Percentiles rank a stretch among this genome's conserved stretches.
Evolutionary conservation across 306 rosid genomes (phyloP).

Genomic region (Ormosia semicastrata): DNA sequence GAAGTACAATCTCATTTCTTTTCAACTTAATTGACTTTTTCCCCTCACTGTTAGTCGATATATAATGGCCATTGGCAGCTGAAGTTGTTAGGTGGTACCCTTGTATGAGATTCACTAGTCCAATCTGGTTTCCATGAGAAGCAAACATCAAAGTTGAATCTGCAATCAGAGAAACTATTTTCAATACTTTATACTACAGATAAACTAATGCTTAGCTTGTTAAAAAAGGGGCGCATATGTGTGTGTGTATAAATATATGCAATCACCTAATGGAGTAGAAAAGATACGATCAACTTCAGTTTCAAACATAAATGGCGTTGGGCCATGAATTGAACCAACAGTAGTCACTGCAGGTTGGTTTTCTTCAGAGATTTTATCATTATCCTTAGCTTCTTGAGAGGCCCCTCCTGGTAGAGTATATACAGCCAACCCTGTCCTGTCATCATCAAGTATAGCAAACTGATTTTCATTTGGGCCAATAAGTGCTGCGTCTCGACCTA

Average conservation of each 20-base stretch:
- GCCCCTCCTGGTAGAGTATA: slow-evolving; percentile 74
- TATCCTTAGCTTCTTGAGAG: slow-evolving; percentile 66
- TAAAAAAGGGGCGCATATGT: not conserved
- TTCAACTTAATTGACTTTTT: slow-evolving; percentile 83
- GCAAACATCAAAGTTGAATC: slow-evolving; percentile 92
- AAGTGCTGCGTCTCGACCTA: slow-evolving; percentile 92
- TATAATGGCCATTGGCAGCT: slow-evolving; percentile 58
- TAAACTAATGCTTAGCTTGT: slow-evolving; percentile 7
- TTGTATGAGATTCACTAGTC: slow-evolving; percentile 81
- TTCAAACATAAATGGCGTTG: slow-evolving; percentile 78
- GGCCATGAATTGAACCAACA: slow-evolving; percentile 60
- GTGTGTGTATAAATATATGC: not conserved
- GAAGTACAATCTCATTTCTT: slow-evolving; percentile 81
- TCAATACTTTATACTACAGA: slow-evolving; percentile 37
- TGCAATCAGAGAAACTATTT: slow-evolving; percentile 41
- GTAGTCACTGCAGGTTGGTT: slow-evolving; percentile 52
- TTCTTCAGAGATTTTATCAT: slow-evolving; percentile 54
- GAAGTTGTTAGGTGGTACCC: slow-evolving; percentile 78
- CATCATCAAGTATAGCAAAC: slow-evolving; percentile 91
- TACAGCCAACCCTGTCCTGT: slow-evolving; percentile 79
- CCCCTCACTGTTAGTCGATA: slow-evolving; percentile 79
- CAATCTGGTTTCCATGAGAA: slow-evolving; percentile 89
- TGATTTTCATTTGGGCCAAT: slow-evolving; percentile 89
- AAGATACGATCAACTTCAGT: slow-evolving; percentile 86
- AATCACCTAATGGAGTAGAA: slow-evolving; percentile 84